Percentiles rank a stretch among this genome's conserved stretches.
Conservation (phyloP, 352 stramenopile species). For the Globisporangium cylindrosporum region DNA sequence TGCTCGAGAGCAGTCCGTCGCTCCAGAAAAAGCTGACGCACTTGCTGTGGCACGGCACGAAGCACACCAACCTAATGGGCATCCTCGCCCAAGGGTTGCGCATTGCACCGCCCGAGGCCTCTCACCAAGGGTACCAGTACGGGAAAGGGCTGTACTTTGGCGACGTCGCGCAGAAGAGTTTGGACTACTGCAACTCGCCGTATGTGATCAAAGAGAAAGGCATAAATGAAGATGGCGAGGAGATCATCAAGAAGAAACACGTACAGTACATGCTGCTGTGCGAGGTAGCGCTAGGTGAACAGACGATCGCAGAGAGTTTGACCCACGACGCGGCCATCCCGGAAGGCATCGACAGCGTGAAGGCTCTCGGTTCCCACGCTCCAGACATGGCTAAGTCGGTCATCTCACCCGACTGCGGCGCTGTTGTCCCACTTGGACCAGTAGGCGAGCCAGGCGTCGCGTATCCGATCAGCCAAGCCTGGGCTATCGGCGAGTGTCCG, state of each 20-base stretch:
- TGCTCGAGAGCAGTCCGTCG: constrained; percentile 21
- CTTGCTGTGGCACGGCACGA: constrained; percentile 83
- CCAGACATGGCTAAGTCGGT: constrained; percentile 1
- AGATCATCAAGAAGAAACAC: not conserved
- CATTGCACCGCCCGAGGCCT: constrained; percentile 77
- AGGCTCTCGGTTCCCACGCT: not conserved
- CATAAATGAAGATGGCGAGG: not conserved
- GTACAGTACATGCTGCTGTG: constrained; percentile 44
- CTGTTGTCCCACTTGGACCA: not conserved
- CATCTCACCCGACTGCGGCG: constrained; percentile 3
- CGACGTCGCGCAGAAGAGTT: constrained; percentile 61
- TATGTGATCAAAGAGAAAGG: constrained; percentile 43
- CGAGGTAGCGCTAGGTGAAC: constrained; percentile 53
- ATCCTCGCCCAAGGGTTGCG: constrained; percentile 79
- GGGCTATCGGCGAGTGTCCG: not conserved
- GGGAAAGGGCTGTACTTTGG: constrained; percentile 88
- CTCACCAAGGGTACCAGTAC: constrained; percentile 71
- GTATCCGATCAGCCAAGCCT: constrained; percentile 2
- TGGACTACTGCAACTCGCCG: constrained; percentile 55
- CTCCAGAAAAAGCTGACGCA: constrained; percentile 37
- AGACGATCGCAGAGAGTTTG: not conserved
- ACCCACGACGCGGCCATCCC: not conserved
- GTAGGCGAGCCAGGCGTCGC: constrained; percentile 5
- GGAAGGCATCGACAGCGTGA: constrained; percentile 2
- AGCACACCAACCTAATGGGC: constrained; percentile 72